phyloP scores from a whole-genome alignment of 306 rosid genomes.

The Fragaria nilgerrensis region DNA sequence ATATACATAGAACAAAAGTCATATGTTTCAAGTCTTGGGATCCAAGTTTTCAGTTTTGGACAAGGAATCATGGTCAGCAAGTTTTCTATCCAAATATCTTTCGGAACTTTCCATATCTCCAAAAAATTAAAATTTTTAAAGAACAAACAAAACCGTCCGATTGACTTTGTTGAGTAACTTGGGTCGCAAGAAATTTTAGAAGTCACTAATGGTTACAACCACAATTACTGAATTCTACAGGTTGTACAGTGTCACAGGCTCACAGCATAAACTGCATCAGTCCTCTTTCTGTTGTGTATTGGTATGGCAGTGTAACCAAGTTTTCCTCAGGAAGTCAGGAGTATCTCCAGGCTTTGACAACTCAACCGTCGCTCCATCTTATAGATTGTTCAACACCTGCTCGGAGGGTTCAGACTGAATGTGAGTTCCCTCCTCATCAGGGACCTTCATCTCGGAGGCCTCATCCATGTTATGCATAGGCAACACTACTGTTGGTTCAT shows the following conservation, averaged over 20 bases:
- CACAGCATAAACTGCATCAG: background rate
- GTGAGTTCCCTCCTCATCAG: constrained; percentile 10
- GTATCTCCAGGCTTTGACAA: background rate
- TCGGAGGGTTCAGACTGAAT: background rate
- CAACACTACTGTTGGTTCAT: constrained; percentile 24
- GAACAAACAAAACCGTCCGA: background rate
- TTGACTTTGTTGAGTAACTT: no score
- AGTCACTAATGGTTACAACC: background rate
- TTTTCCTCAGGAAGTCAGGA: background rate
- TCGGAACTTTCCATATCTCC: no score
- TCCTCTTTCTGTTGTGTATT: background rate
- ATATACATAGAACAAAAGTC: background rate
- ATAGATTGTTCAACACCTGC: background rate
- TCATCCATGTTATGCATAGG: background rate
- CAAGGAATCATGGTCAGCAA: no score
- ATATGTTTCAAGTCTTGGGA: background rate
- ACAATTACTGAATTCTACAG: background rate
- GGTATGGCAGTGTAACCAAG: background rate
- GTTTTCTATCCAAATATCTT: no score
- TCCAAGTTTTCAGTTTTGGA: background rate
- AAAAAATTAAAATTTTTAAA: no score
- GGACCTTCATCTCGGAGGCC: background rate
- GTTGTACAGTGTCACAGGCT: background rate
- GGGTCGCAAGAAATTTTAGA: no score
- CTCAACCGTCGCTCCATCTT: background rate